A percentile compares a stretch with the other conserved stretches of the same genome.
Evolutionary conservation across 2,329 filamentous ascomycete genomes (phyloP).

Genomic region (Hypoxylon sp.): DNA sequence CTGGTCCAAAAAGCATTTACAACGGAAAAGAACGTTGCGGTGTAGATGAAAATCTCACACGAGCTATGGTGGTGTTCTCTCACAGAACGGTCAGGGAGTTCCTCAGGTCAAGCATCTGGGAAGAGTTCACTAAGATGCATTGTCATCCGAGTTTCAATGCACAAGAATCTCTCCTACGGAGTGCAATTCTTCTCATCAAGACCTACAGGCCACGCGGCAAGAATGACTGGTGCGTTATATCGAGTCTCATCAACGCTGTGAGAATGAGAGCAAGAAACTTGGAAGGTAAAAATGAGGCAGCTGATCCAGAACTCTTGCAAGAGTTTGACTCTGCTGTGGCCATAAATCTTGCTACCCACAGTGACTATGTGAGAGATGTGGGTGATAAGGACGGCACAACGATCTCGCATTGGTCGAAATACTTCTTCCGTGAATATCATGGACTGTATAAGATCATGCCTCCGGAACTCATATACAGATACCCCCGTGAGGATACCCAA

Average conservation of each 20-base stretch:
- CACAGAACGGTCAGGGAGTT: conserved; percentile 47
- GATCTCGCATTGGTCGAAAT: background rate
- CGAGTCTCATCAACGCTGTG: background rate
- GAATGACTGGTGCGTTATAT: background rate
- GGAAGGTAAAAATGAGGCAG: background rate
- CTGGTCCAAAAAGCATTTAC: background rate
- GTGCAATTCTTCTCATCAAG: conserved; percentile 37
- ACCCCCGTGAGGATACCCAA: background rate
- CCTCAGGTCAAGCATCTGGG: conserved; percentile 22
- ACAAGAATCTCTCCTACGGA: conserved; percentile 18
- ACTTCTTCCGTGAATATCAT: background rate
- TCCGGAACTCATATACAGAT: background rate
- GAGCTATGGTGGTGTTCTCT: conserved; percentile 21
- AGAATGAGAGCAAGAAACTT: background rate
- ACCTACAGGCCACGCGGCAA: background rate
- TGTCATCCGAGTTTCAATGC: conserved; percentile 18
- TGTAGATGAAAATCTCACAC: background rate
- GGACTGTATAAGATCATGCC: background rate
- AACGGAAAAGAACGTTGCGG: background rate
- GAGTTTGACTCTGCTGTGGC: background rate
- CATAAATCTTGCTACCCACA: background rate
- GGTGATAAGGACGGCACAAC: background rate
- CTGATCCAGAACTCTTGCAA: background rate
- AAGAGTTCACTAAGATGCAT: conserved; percentile 2
- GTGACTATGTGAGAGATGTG: background rate